These are phyloP conservation scores for Colletotrichum trifolii DNA, from an alignment of 2,329 filamentous ascomycete genomes.

Conservation along the genomic window DNA sequence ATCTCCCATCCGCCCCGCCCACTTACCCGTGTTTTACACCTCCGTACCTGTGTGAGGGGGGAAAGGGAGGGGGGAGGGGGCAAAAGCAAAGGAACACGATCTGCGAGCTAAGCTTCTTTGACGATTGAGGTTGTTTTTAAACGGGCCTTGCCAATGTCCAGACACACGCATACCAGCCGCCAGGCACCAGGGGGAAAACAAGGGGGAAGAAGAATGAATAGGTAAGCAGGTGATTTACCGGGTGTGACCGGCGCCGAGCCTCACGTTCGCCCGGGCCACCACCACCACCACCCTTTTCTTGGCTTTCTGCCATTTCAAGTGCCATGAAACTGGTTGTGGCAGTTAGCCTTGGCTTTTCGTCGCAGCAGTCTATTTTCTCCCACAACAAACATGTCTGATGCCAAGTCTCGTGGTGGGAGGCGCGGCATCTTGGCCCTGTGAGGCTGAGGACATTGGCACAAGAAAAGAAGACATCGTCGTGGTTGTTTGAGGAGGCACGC, in stretches of 20 bases:
- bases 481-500: too few relatives aligned
- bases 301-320: neutral
- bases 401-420: constrained; percentile 5
- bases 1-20: too few relatives aligned
- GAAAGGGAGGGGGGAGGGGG: too few relatives aligned
- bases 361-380: constrained; percentile 18
- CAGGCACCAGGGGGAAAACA: neutral
- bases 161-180: neutral
- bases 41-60: too few relatives aligned
- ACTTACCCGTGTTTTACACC: too few relatives aligned
- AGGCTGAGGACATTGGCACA: neutral
- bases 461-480: too few relatives aligned
- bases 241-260: constrained; percentile 13
- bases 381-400: constrained; percentile 1
- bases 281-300: neutral
- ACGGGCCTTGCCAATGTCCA: neutral
- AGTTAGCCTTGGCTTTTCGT: constrained; percentile 10
- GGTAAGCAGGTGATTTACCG: neutral
- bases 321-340: constrained; percentile 13
- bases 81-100: neutral
- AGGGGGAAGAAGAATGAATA: neutral
- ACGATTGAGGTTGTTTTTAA: neutral
- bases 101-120: constrained; percentile 18
- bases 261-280: constrained; percentile 13
- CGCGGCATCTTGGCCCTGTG: neutral